phyloP scores from a whole-genome alignment of 257 asterid genomes.

The Vinca minor region DNA sequence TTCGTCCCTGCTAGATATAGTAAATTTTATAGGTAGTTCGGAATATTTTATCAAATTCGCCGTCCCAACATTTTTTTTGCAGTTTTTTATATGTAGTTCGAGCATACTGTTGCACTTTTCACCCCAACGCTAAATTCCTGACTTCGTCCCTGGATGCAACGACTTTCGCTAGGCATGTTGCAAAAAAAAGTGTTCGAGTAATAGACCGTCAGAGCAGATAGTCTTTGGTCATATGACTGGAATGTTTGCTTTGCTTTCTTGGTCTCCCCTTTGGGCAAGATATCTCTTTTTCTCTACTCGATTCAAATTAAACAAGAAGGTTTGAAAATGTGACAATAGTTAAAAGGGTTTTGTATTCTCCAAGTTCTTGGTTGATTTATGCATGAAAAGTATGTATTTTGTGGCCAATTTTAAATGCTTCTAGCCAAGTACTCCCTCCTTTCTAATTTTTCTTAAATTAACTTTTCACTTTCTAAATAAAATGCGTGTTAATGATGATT shows the following conservation, averaged over 20 bases:
- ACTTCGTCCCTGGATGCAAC: too few relatives aligned
- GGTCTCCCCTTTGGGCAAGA: constrained; percentile 62
- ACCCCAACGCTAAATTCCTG: too few relatives aligned
- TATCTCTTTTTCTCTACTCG: constrained; percentile 40
- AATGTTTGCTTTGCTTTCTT: constrained; percentile 40
- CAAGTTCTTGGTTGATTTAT: not conserved
- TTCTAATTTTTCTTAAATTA: too few relatives aligned
- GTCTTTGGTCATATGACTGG: constrained; percentile 55
- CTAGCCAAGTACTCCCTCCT: too few relatives aligned
- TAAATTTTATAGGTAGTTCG: too few relatives aligned
- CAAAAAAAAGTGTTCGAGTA: constrained; percentile 30
- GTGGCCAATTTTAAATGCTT: not conserved
- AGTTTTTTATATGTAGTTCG: too few relatives aligned
- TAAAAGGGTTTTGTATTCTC: not conserved
- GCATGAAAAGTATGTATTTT: not conserved
- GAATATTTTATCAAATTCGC: too few relatives aligned
- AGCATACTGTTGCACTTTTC: too few relatives aligned
- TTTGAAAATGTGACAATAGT: not conserved
- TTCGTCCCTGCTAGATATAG: too few relatives aligned
- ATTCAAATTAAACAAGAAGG: constrained; percentile 32
- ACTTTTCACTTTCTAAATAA: too few relatives aligned
- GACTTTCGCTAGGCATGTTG: constrained; percentile 56
- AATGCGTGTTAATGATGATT: too few relatives aligned
- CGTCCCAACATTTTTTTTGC: too few relatives aligned
- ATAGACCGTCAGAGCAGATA: constrained; percentile 45